Evolutionary conservation across 225 moss, liverwort and hornwort genomes (phyloP), one percentile per base, ranked within the genome.

Genomic region (Thuidium tamariscinum): DNA sequence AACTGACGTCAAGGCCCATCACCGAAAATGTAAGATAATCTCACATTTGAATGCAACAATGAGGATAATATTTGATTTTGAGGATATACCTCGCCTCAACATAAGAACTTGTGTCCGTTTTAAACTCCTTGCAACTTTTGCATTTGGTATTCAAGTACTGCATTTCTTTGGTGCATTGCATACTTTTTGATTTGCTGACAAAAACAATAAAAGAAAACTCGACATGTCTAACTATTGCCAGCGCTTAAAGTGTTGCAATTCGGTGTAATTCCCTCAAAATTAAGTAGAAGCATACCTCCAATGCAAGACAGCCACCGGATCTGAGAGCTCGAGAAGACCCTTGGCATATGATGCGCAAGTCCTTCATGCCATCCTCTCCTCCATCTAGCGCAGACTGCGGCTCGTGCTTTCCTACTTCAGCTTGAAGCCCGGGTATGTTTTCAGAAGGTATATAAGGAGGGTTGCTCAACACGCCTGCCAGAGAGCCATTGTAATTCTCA

Each of bases 381-480:
- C 99, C 99, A 87, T 99, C 99, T 9, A 97, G 88, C 62, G 99
- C 95, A 81, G 93, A 91, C 87, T 92, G 90, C 5, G 99, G 99
- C 90, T 99, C 99, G 88, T 99, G 95, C 92, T 95, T 92, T 78
- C 95, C 97, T 75, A 99, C 99, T 91, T 99, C 99, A 36, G 96
- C 97, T 92, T 99, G 99, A 84, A 99, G 92, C 12, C 88, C 88
- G 26, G 80, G 79, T 49, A 97, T 83, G 44, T 90, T 88, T 44
- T 90, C 90, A 18, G 99, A 96, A 66, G 99, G 99, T 75, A 99
- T 97, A 59, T 99, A 99, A 18, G 99, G 99, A 83, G 99, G 99
- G 84, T 99, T 99, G 88, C 97, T 97, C 69, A 99, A 83, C 61
- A 99, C 94, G 85, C 99, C 99, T 59, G 99, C 95, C 49, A 99